A percentile compares a stretch with the other conserved stretches of the same genome.
Conservation (phyloP, 345 rosid species). For the Gossypium thurberi region DNA sequence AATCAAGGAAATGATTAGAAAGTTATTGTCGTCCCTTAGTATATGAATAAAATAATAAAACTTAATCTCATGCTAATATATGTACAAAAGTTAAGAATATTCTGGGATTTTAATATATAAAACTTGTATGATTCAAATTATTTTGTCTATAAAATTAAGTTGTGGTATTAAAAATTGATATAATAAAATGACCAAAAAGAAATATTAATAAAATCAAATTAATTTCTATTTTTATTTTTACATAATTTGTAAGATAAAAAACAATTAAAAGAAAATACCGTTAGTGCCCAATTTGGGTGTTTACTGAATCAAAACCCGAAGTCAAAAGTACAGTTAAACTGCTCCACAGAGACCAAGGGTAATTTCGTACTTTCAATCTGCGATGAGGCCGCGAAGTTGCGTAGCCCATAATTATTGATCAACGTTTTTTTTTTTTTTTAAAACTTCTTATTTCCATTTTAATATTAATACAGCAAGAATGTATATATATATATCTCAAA, state of each 20-base stretch:
- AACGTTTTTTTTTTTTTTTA: not conserved
- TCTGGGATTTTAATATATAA: too few relatives aligned
- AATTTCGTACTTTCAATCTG: not conserved
- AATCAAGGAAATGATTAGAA: not conserved
- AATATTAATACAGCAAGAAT: not conserved
- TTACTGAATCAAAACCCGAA: not conserved
- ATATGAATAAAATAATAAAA: not conserved
- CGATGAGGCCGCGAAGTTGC: constrained; percentile 13
- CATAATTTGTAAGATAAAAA: too few relatives aligned
- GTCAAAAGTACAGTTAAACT: constrained; percentile 12
- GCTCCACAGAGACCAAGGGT: not conserved
- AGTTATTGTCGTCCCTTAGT: not conserved
- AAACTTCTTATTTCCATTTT: not conserved
- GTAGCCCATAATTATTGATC: constrained; percentile 14
- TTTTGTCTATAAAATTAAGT: too few relatives aligned
- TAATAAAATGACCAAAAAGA: too few relatives aligned
- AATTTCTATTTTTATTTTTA: too few relatives aligned
- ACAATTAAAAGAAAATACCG: too few relatives aligned
- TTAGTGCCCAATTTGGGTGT: not conserved
- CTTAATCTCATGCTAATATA: too few relatives aligned
- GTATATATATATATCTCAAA: not conserved
- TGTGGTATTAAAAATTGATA: too few relatives aligned
- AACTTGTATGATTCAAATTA: too few relatives aligned
- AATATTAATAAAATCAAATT: too few relatives aligned
- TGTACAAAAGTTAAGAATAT: too few relatives aligned